Base-by-base conservation (phyloP, 345 rosid species). In the Hevea brasiliensis region DNA sequence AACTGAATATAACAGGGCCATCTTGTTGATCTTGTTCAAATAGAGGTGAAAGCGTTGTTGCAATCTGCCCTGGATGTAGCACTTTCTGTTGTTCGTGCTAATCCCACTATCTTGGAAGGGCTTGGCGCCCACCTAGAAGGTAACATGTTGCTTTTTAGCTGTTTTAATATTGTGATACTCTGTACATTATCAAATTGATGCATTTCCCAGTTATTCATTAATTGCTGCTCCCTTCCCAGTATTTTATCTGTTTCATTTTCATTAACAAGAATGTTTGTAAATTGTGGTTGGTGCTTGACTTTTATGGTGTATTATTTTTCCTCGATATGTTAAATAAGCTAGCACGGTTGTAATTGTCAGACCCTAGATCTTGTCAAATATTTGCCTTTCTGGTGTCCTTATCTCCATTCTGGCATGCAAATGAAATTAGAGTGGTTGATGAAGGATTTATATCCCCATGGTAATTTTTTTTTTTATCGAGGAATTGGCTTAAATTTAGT, bases 41-140 rank as follows among this genome's bases (percentile, higher is more conserved):
- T 83, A 74, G 98, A 92, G 84, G 98, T 94, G 58, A 92, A 82
- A 74, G 74, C 67, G 68, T 78, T 94, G 76, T 82, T 94, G 80
- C 98, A 88, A 55, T 90, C 92, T 74, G 94, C 98, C 63, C 79
- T 88, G 2, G 86, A 88, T 27, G 89, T 87, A 76, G 98, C 98
- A 55, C 85, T 76, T 15, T 72, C 81, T 32, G 95, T 94, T 75
- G 82, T 94, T 50, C 93, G 90, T 63, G 97, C 97, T 70, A 94
- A 94, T 87, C 89, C 89, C 62, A 79, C 86, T 67, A 89, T 94
- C 70, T 84, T 94, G 83, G 97, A 94, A 76, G 98, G 97, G 41
- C 95, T 94, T 23, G 98, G 96, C 81, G 95, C 98, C 65, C 88
- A 83, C 77, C 86, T 94, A 62, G 98, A 94, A 92, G 98, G 98